Base-by-base conservation (phyloP, 1,139 yeast species). In the Taiozyma onychis region DNA sequence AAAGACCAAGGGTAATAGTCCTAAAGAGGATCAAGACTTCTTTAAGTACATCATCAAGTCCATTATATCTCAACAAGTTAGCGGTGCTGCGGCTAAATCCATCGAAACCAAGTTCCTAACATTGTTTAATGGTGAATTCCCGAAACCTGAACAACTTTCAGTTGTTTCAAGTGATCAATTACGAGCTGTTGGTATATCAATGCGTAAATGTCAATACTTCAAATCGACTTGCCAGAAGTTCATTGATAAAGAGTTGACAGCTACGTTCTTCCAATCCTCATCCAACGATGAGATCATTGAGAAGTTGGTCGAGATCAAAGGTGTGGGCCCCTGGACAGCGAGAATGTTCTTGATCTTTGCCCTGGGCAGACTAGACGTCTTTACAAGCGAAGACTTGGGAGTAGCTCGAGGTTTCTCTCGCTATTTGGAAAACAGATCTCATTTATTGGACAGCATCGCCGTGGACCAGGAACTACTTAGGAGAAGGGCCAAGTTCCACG, bases 311-410 rank as follows among this genome's bases (percentile, higher is more conserved):
- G 66, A 71, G 42, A 70, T 89, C 50, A 87, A 88, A 62, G 97
- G 97, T 0, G 78, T 90, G 35, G 97, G 97, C 0, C 78, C 81
- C 1, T 90, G 98, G 98, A 82, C 91, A 10, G 95, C 95, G 0
- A 87, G 85, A 51, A 90, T 90, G 97, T 90, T 89, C 68, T 69
- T 86, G 18, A 65, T 85, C 22, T 88, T 89, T 62, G 85, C 87
- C 0, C 68, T 90, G 45, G 76, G 76, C 34, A 76, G 87, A 52
- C 64, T 78, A 63, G 84, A 90, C 63, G 80, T 88, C 0, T 88
- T 88, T 66, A 86, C 95, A 2, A 73, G 80, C 14, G 90, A 84
- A 37, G 97, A 91, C 67, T 70, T 90, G 49, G 97, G 97, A 1
- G 78, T 90, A 2, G 91, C 93, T 41, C 72, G 95, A 57, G 97